Evolutionary conservation across 2,329 filamentous ascomycete genomes (phyloP).

Genomic region (Colletotrichum phormii): DNA sequence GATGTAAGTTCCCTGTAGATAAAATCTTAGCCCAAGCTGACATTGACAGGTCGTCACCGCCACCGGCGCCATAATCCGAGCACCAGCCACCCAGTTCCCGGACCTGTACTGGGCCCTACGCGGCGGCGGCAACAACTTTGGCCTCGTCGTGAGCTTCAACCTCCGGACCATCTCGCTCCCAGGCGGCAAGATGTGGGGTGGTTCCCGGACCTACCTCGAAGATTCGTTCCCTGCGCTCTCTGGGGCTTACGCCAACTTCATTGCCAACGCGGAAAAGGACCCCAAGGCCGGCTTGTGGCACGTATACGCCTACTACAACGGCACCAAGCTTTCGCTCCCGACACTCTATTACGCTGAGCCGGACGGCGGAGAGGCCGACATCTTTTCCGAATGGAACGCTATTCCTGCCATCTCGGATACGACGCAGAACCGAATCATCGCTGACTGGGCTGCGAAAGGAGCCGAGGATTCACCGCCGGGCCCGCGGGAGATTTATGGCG

Average conservation of each 20-base stretch:
- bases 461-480: constrained; percentile 35
- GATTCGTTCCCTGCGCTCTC: constrained; percentile 44
- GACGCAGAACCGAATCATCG: constrained; percentile 34
- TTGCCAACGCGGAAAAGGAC: constrained; percentile 45
- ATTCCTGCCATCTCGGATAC: constrained; percentile 46
- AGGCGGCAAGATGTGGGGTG: constrained; percentile 51
- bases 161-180: constrained; percentile 50
- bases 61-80: constrained; percentile 55
- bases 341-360: constrained; percentile 52
- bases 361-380: constrained; percentile 45
- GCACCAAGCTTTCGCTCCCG: constrained; percentile 42
- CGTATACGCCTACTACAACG: constrained; percentile 39
- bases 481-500: constrained; percentile 40
- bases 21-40: background rate
- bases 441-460: constrained; percentile 34
- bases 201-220: constrained; percentile 45
- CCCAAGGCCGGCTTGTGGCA: constrained; percentile 49
- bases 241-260: constrained; percentile 47
- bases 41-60: constrained; percentile 53
- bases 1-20: background rate
- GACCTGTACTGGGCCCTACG: constrained; percentile 70
- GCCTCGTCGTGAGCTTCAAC: constrained; percentile 64
- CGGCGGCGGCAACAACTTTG: constrained; percentile 67
- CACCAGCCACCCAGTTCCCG: constrained; percentile 52
- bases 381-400: constrained; percentile 50